phyloP scores from a whole-genome alignment of 805 yeast species.

The Dipodascopsis uninucleata region DNA sequence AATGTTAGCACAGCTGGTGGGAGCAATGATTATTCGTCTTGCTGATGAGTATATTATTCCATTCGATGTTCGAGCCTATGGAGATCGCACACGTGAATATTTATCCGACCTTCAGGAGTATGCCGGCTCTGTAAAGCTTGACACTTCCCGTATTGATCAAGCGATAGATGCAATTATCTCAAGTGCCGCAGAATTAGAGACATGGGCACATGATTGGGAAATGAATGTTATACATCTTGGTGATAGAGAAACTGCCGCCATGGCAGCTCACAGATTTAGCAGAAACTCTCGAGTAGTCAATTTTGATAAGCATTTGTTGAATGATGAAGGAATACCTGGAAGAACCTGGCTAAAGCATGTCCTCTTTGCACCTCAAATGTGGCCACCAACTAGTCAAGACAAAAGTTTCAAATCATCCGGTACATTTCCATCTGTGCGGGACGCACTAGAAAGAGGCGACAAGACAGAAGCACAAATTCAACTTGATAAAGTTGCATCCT shows the following conservation, averaged over 20 bases:
- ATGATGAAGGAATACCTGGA: conserved; percentile 47
- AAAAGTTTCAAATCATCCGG: conserved; percentile 46
- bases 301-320: conserved; percentile 41
- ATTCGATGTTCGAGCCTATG: conserved; percentile 43
- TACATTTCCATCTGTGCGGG: conserved; percentile 74
- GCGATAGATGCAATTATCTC: conserved; percentile 30
- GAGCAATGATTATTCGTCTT: conserved; percentile 47
- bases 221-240: conserved; percentile 48
- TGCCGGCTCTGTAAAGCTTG: conserved; percentile 11
- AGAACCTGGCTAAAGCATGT: conserved; percentile 57
- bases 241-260: conserved; percentile 16
- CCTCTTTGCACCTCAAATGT: conserved; percentile 59
- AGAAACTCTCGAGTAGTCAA: conserved; percentile 44
- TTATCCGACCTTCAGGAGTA: conserved; percentile 13
- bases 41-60: conserved; percentile 47
- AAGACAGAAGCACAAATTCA: conserved; percentile 49
- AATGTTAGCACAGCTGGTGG: conserved; percentile 51
- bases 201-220: conserved; percentile 21
- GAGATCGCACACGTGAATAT: conserved; percentile 30
- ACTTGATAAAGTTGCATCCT: conserved; percentile 12
- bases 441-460: conserved; percentile 51
- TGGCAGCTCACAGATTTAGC: conserved; percentile 24
- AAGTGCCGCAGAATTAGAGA: conserved; percentile 46
- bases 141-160: conserved; percentile 21
- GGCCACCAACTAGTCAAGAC: conserved; percentile 48